Evolutionary conservation across 1,284 basidiomycete species (phyloP), one percentile per base, ranked within the genome.

Genomic region (Papiliotrema flavescens): DNA sequence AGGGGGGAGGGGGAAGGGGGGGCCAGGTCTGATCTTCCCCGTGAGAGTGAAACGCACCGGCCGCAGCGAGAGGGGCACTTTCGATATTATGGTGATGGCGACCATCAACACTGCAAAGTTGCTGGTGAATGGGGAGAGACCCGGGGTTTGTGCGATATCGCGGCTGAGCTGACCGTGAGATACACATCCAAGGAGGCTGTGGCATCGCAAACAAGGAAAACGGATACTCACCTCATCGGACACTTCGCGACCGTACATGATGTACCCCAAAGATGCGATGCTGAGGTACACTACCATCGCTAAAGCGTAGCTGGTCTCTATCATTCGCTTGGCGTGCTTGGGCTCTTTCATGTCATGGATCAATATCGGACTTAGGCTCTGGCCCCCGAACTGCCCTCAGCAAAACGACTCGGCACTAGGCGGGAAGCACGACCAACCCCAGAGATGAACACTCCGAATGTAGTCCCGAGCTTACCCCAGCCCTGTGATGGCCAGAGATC

Each of bases 341-440:
- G 92, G 91, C 67, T 96, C 85, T 47, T 80, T 77, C 93, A 98
- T 96, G 73, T 98, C 94, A 63, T 85, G 81, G 20, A 89, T 89
- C 13, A 97, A 51, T 48, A 68, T 75, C 14, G 73, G 72, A 36
- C 75, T 68, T 8, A 75, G 65, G 41, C 69, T 71, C 55, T 75
- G 75, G 9, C 75, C 73, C 20, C 73, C 73, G 42, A 70, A 75
- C 53, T 70, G 49, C 34, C 53, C 26, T 5, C 13, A 24, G n/a
- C 19, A 4, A 6, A 7, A n/a, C 20, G 1, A 32, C 44, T 11
- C 37, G 39, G 9, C 37, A 43, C 26, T 14, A 22, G 20, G 41
- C 11, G 26, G 28, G 15, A 26, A n/a, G 24, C 36, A 17, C 6
- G 6, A 59, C 63, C 53, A 44, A 70, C 68, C 9, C 93, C 91